These are phyloP conservation scores for Pichia sporocuriosa DNA, from an alignment of 805 yeast species.

Conservation along the genomic window DNA sequence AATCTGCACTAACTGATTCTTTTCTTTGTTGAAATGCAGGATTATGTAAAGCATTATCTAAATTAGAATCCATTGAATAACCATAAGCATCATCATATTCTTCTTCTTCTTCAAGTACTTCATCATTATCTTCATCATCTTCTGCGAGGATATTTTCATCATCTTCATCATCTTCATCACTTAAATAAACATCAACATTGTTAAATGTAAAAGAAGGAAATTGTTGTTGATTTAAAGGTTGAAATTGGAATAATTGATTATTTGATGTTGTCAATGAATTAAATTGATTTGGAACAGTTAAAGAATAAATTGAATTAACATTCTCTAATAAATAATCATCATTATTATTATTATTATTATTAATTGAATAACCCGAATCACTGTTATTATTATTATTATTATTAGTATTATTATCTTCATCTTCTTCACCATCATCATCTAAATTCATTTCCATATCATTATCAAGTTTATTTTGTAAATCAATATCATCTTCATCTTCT, in stretches of 20 bases:
- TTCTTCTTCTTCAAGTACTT: slow-evolving; percentile 8
- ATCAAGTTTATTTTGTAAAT: slow-evolving; percentile 20
- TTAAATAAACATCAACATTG: neutral
- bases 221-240: neutral
- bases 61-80: slow-evolving; percentile 9
- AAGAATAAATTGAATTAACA: slow-evolving; percentile 23
- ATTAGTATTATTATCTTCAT: neutral
- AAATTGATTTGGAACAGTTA: slow-evolving; percentile 21
- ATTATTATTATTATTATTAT: slow-evolving; percentile 17
- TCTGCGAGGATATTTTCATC: slow-evolving; percentile 2
- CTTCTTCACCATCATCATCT: slow-evolving; percentile 10
- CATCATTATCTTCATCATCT: slow-evolving; percentile 4
- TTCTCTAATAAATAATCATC: slow-evolving; percentile 16
- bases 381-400: neutral
- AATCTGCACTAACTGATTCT: slow-evolving; percentile 19
- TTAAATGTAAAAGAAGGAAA: neutral
- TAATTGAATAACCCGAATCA: slow-evolving; percentile 2
- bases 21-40: slow-evolving; percentile 27
- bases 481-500: slow-evolving; percentile 27
- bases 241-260: neutral
- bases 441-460: slow-evolving; percentile 25
- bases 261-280: neutral
- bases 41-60: slow-evolving; percentile 25
- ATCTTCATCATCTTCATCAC: slow-evolving; percentile 6
- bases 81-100: slow-evolving; percentile 19